A percentile compares a stretch with the other conserved stretches of the same genome.
Evolutionary conservation across 106 monocot genomes (phyloP).

Genomic region (Acorus gramineus): DNA sequence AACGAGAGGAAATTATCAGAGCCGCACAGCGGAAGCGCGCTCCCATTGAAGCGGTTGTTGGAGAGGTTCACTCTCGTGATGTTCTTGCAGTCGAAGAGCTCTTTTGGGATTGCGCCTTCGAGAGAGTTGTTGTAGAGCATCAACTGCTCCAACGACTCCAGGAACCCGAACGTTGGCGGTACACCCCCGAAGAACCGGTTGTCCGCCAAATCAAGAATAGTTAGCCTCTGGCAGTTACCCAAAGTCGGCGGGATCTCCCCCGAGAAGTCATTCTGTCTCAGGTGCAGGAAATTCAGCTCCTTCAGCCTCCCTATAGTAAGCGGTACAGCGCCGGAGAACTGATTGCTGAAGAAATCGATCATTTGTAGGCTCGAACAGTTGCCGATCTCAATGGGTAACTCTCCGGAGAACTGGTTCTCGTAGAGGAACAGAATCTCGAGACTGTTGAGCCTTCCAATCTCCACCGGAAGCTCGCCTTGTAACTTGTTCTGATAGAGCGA

Average conservation of each 20-base stretch:
- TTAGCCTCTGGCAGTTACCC: conserved; percentile 48
- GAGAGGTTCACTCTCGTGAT: conserved; percentile 87
- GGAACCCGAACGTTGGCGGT: conserved; percentile 43
- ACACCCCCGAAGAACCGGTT: conserved; percentile 57
- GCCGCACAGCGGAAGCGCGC: conserved; percentile 62
- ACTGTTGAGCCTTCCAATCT: conserved; percentile 34
- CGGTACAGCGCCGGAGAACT: conserved; percentile 56
- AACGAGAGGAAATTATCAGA: conserved; percentile 64
- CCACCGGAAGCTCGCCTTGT: conserved; percentile 36
- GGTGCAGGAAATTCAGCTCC: conserved; percentile 54
- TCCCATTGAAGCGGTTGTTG: conserved; percentile 59
- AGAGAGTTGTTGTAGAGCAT: conserved; percentile 97
- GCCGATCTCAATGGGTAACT: conserved; percentile 53
- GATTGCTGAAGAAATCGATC: conserved; percentile 84
- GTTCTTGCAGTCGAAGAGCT: conserved; percentile 61
- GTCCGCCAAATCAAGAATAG: conserved; percentile 73
- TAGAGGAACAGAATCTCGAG: conserved; percentile 73
- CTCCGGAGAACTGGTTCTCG: conserved; percentile 74
- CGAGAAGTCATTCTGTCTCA: conserved; percentile 62
- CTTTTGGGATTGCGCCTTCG: conserved; percentile 49
- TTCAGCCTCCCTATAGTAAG: conserved; percentile 39
- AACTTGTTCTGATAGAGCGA: conserved; percentile 67
- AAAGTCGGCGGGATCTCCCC: conserved; percentile 61
- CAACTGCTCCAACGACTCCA: conserved; percentile 63
- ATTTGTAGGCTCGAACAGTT: conserved; percentile 64